These are phyloP conservation scores for Colletotrichum cereale DNA, from an alignment of 2,329 filamentous ascomycete genomes.

Conservation along the genomic window DNA sequence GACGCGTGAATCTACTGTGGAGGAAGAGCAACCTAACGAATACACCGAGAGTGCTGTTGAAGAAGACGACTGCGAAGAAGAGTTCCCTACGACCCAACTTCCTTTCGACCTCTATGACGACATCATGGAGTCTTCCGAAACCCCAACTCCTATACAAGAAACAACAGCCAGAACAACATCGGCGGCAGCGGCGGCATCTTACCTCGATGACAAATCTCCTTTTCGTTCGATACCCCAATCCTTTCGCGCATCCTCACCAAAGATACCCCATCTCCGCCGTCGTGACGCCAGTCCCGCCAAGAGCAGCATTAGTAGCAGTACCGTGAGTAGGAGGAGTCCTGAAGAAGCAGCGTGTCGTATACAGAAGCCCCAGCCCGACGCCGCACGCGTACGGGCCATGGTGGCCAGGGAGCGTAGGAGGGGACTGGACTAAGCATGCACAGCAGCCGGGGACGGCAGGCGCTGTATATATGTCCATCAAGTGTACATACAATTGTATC, in stretches of 20 bases:
- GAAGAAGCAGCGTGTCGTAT: constrained; percentile 61
- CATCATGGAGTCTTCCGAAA: constrained; percentile 55
- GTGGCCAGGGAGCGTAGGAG: constrained; percentile 55
- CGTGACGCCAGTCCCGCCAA: constrained; percentile 51
- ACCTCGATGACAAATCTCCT: constrained; percentile 53
- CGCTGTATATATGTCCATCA: constrained; percentile 56
- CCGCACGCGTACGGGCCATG: constrained; percentile 55
- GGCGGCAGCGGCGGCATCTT: constrained; percentile 48
- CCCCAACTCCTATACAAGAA: constrained; percentile 58
- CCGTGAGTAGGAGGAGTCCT: constrained; percentile 57
- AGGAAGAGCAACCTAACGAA: constrained; percentile 45
- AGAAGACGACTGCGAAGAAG: constrained; percentile 45
- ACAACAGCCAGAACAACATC: constrained; percentile 23
- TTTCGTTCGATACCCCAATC: constrained; percentile 51
- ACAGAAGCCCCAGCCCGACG: constrained; percentile 60
- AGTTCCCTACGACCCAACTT: constrained; percentile 55
- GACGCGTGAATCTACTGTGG: constrained; percentile 46
- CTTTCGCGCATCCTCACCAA: constrained; percentile 52
- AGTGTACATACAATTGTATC: constrained; percentile 46
- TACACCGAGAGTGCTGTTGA: constrained; percentile 48
- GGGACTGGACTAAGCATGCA: constrained; percentile 55
- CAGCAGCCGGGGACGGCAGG: constrained; percentile 44
- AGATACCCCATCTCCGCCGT: constrained; percentile 47
- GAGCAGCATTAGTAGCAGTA: constrained; percentile 45
- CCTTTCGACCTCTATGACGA: constrained; percentile 51